Evolutionary conservation across 768 basidiomycete genomes (phyloP).

Genomic region (Lactarius psammicola): DNA sequence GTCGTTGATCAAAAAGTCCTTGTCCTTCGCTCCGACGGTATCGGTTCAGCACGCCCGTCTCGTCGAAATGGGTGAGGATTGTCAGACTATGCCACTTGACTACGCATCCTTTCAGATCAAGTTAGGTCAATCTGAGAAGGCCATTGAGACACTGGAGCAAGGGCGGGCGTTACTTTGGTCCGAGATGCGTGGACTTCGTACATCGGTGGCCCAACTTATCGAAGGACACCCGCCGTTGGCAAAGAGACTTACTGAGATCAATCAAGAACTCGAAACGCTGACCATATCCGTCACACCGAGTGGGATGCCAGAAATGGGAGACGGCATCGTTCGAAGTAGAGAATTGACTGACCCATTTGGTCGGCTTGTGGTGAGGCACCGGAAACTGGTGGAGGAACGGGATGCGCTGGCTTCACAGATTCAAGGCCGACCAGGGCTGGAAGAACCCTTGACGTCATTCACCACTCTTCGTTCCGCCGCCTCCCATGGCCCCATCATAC

Average conservation of each 20-base stretch:
- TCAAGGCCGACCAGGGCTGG: not conserved
- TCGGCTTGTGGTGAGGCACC: not conserved
- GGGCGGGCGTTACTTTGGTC: conserved; percentile 14
- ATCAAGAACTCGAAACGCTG: not conserved
- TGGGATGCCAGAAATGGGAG: not conserved
- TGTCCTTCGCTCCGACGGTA: not conserved
- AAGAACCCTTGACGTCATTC: conserved; percentile 3
- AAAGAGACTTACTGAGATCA: not conserved
- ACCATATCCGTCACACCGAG: not conserved
- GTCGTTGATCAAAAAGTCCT: not conserved
- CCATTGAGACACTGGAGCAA: conserved; percentile 15
- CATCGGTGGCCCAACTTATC: not conserved
- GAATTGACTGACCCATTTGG: not conserved
- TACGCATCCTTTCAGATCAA: conserved; percentile 8
- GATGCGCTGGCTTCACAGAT: conserved; percentile 1
- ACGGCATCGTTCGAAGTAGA: not conserved
- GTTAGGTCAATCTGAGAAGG: conserved; percentile 4
- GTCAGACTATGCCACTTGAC: not conserved
- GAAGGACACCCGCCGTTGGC: not conserved
- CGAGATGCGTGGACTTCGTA: conserved; percentile 10
- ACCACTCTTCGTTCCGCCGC: conserved; percentile 1
- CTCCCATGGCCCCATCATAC: conserved; percentile 4
- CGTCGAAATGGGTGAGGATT: not conserved
- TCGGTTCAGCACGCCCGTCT: not conserved
- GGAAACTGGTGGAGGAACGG: not conserved